Evolutionary conservation across 257 asterid species (phyloP).

Genomic region (Penstemon newberryi): DNA sequence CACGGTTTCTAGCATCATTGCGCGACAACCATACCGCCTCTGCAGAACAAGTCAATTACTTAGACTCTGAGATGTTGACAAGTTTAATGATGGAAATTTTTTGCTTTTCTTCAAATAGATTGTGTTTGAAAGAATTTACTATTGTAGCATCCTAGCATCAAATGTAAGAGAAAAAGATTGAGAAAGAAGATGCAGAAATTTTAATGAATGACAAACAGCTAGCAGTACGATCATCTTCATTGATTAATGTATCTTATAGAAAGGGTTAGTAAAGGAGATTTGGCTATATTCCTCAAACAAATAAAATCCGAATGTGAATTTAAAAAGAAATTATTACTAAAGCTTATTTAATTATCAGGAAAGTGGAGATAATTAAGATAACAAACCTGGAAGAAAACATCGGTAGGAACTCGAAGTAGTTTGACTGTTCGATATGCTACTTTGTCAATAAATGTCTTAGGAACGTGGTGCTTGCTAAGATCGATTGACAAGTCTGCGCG

Average conservation of each 20-base stretch:
- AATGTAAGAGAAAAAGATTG: neutral
- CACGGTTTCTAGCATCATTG: constrained; percentile 97
- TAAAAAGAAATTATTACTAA: too few relatives aligned
- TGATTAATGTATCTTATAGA: too few relatives aligned
- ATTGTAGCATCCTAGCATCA: neutral
- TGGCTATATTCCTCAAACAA: neutral
- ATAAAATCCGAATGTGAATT: neutral
- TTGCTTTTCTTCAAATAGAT: neutral
- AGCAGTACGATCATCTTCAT: neutral
- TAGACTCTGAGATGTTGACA: neutral
- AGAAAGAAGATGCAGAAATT: neutral
- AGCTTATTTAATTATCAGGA: too few relatives aligned
- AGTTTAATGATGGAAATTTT: neutral
- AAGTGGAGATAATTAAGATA: neutral
- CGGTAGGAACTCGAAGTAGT: constrained; percentile 76
- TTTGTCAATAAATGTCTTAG: constrained; percentile 64
- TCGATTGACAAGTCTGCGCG: constrained; percentile 65
- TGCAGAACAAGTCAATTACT: constrained; percentile 33
- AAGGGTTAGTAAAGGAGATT: constrained; percentile 5
- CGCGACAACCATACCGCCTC: constrained; percentile 92
- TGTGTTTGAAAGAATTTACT: neutral
- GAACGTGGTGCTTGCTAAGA: constrained; percentile 78
- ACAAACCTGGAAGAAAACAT: constrained; percentile 69
- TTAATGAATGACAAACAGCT: constrained; percentile 2
- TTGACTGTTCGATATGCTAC: constrained; percentile 79